Evolutionary conservation across 495 filamentous ascomycete species (phyloP), one percentile per base, ranked within the genome.

Genomic region (Neurospora sp.): DNA sequence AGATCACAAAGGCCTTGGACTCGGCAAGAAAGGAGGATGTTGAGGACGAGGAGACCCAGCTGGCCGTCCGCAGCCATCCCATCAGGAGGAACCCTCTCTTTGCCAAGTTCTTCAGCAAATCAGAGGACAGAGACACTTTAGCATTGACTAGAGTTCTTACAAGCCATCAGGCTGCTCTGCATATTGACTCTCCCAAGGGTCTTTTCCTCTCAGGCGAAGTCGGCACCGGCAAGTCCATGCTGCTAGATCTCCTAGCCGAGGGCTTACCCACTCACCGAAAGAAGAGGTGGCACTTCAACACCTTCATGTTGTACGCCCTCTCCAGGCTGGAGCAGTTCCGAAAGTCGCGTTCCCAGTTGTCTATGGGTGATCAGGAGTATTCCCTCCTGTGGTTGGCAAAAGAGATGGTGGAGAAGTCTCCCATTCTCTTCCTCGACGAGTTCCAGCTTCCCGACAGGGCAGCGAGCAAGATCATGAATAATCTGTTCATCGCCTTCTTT

Each of bases 401-500:
- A 71, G 89, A 92, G 46, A 85, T 91, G 80, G 85, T 91, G 12
- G 84, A 89, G 75, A 88, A 86, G 35, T 89, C 88, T 37, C 91
- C 91, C 1, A 91, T 93, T 71, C 78, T 93, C 3, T 93, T 93
- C 70, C 80, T 93, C 2, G 90, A 93, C 74, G 90, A 93, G 76
- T 93, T 93, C 74, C 91, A 93, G 76, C 81, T 93, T 16, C 91
- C 91, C 0, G 91, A 92, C 78, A 84, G 89, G 72, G 89, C 86
- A 0, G 86, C 90, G 18, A 88, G 87, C 70, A 92, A 92, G 77
- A 90, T 92, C 31, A 79, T 93, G 72, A 91, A 89, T 40, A 90
- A 89, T 76, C 82, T 93, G 23, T 87, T 93, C 74, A 90, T 90
- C n/a, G 82, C 84, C 9, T 92, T 93, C 78, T 93, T 92, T 75